phyloP scores from a whole-genome alignment of 2,329 filamentous ascomycete species.

The Fusarium temperatum region DNA sequence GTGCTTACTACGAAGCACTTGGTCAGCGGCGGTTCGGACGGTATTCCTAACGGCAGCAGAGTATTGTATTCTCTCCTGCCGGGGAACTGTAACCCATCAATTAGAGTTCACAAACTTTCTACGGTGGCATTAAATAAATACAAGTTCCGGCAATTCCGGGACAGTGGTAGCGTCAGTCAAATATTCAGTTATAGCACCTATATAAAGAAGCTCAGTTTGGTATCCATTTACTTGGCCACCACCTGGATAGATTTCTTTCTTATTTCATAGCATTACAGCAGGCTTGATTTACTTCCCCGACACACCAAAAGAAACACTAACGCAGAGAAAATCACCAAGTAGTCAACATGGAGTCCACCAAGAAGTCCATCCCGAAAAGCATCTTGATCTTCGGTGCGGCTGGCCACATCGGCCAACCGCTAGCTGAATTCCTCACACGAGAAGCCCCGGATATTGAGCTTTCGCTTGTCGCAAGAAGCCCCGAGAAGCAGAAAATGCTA shows the following conservation, averaged over 20 bases:
- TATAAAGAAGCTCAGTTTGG: background rate
- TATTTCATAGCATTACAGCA: background rate
- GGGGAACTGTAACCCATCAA: rapidly evolving
- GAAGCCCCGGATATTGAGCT: background rate
- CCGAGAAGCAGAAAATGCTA: rapidly evolving
- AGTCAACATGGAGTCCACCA: rapidly evolving
- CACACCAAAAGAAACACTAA: rapidly evolving
- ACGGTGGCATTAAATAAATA: rapidly evolving
- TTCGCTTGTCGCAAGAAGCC: rapidly evolving
- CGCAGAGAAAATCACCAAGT: rapidly evolving
- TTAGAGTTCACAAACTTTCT: background rate
- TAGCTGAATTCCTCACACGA: background rate
- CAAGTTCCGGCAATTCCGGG: background rate
- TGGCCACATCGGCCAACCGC: background rate
- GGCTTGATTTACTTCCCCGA: rapidly evolving
- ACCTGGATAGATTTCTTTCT: background rate
- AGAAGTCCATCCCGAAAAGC: background rate
- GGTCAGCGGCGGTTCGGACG: background rate
- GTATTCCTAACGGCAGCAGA: background rate
- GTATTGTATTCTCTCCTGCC: rapidly evolving
- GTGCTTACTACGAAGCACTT: background rate
- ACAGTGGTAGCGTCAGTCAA: rapidly evolving
- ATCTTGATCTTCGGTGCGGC: background rate
- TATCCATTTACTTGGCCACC: rapidly evolving
- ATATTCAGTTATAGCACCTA: rapidly evolving